Conservation (phyloP, 805 yeast species). For the Candida dendrica region DNA sequence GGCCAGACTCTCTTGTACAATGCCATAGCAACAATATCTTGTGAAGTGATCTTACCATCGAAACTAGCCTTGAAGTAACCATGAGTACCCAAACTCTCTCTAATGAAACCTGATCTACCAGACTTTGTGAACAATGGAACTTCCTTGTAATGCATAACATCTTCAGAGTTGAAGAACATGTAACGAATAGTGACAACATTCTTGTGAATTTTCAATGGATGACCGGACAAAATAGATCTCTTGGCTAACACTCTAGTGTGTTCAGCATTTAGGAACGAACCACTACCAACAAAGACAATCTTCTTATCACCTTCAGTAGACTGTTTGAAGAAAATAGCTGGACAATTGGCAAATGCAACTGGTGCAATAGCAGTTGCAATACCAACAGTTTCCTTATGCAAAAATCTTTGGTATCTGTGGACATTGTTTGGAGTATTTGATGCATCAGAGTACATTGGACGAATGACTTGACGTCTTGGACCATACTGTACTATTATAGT, state of each 20-base stretch:
- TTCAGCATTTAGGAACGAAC: slow-evolving; percentile 83
- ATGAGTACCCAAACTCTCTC: slow-evolving; percentile 94
- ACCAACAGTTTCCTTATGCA: slow-evolving; percentile 67
- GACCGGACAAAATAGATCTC: slow-evolving; percentile 86
- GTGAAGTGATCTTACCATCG: slow-evolving; percentile 84
- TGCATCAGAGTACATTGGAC: slow-evolving; percentile 78
- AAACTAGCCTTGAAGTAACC: slow-evolving; percentile 96
- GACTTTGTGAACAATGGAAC: slow-evolving; percentile 88
- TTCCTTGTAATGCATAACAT: slow-evolving; percentile 81
- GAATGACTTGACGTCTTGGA: slow-evolving; percentile 74
- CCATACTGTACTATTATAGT: slow-evolving; percentile 86
- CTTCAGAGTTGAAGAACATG: slow-evolving; percentile 93
- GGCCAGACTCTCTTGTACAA: slow-evolving; percentile 96
- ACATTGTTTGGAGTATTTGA: slow-evolving; percentile 77
- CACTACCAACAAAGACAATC: slow-evolving; percentile 76
- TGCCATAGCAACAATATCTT: slow-evolving; percentile 91
- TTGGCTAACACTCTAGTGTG: slow-evolving; percentile 79
- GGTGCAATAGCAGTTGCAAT: slow-evolving; percentile 90
- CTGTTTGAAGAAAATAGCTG: slow-evolving; percentile 74
- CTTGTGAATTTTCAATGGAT: slow-evolving; percentile 92
- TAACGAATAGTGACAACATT: slow-evolving; percentile 85
- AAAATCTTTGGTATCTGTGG: slow-evolving; percentile 75
- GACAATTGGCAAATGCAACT: slow-evolving; percentile 73
- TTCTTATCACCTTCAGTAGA: slow-evolving; percentile 36
- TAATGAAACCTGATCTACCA: slow-evolving; percentile 92